Percentiles rank a stretch among this genome's conserved stretches.
Conservation (phyloP, 768 basidiomycete species). For the Udeniomyces megalosporus region DNA sequence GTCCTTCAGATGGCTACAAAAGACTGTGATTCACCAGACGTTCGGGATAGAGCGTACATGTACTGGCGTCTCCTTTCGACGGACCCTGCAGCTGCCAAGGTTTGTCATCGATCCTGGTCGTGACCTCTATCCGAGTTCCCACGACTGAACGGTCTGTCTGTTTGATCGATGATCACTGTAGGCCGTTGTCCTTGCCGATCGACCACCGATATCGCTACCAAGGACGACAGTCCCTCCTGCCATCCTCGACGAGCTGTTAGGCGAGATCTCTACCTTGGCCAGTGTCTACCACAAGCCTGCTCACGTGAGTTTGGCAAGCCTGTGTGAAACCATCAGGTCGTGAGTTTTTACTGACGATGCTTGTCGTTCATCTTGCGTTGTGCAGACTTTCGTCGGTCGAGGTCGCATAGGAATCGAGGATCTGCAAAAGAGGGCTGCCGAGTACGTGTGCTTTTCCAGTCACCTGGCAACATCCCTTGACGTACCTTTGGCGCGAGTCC, state of each 20-base stretch:
- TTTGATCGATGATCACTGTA: slow-evolving; percentile 25
- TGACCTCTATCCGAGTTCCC: not conserved
- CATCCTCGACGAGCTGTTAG: slow-evolving; percentile 74
- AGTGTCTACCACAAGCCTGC: slow-evolving; percentile 94
- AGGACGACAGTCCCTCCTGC: slow-evolving; percentile 76
- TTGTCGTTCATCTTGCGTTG: not conserved
- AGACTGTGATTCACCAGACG: slow-evolving; percentile 91
- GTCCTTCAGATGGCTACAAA: slow-evolving; percentile 88
- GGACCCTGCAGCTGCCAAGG: slow-evolving; percentile 90
- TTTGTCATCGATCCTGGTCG: slow-evolving; percentile 30
- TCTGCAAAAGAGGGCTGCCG: slow-evolving; percentile 5
- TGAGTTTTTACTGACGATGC: not conserved
- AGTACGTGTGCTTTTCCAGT: not conserved
- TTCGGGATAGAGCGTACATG: slow-evolving; percentile 91
- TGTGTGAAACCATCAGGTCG: too few species aligned
- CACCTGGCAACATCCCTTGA: not conserved
- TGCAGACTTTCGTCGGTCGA: slow-evolving; percentile 83
- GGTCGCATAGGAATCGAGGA: slow-evolving; percentile 47
- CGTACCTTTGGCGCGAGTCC: not conserved
- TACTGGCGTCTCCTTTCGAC: slow-evolving; percentile 93
- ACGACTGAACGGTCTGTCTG: not conserved
- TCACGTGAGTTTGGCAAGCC: too few species aligned
- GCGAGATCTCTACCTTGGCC: slow-evolving; percentile 73
- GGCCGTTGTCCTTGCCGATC: slow-evolving; percentile 74
- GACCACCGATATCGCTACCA: slow-evolving; percentile 86